Base-by-base conservation (phyloP, 768 basidiomycete species). In the Paxillus ammoniavirescens region DNA sequence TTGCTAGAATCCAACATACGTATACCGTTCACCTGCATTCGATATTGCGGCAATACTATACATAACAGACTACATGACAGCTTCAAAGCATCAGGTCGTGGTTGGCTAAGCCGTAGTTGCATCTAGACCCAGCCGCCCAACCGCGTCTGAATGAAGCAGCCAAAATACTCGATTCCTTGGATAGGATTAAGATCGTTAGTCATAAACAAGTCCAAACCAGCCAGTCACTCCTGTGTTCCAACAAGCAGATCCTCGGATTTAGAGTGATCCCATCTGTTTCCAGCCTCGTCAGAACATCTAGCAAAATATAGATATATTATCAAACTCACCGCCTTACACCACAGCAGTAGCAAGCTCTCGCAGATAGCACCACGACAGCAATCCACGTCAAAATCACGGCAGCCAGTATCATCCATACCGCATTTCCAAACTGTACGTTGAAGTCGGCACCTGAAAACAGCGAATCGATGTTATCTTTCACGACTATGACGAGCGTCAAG, bases 341-440 rank as follows among this genome's bases (percentile, higher is more conserved):
- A 66, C 84, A 84, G 55, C 87, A 89, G 52, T 81, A 78, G 61
- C 86, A 90, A 14, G 79, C 81, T 30, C 83, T 75, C 15, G 82
- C 81, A 37, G 83, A 82, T 44, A 89, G 72, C n/a, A 81, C 61
- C 30, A 87, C 63, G 35, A 89, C 78, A 0, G 81, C 80, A 3
- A 79, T 42, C 86, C 87, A 90, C 2, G 80, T 77, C 57, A 82
- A 65, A 9, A 81, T 57, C 49, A 81, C 68, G 14, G 80, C 83
- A 4, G 63, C 74, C 40, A 90, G 59, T n/a, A 82, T 77, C 81
- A 91, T 80, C 88, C 88, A 91, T 8, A 86, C 78, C 8, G 68
- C 87, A 55, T 84, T 82, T n/a, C 89, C 87, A 67, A 80, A 87
- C 12, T 66, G 55, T 8, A 85, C 76, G 0, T 59, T 66, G 26